Percentiles rank a stretch among this genome's conserved stretches.
Conservation (phyloP, 768 basidiomycete genomes). For the Tubosaeta sp. region DNA sequence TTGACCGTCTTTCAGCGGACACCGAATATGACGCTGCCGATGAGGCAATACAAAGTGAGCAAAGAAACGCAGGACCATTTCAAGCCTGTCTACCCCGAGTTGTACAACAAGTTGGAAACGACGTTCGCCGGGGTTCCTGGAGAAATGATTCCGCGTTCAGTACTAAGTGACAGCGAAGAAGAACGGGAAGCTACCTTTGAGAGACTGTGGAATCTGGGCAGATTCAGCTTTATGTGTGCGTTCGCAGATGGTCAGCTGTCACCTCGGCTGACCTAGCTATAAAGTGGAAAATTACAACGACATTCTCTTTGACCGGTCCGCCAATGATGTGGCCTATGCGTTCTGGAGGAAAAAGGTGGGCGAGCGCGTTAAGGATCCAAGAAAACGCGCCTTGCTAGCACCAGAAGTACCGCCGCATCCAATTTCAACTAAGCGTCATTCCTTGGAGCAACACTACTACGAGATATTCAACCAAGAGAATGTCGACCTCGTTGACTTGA, state of each 20-base stretch:
- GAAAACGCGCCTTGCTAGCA: conserved; percentile 10
- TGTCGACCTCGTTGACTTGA: conserved; percentile 13
- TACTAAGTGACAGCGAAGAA: conserved; percentile 4
- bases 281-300: no score
- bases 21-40: conserved; percentile 12
- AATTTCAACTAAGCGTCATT: conserved; percentile 5
- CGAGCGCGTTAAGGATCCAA: conserved; percentile 8
- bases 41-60: conserved; percentile 2
- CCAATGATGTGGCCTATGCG: conserved; percentile 2
- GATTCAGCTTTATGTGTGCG: conserved; percentile 6
- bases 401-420: conserved; percentile 11
- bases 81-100: conserved; percentile 8
- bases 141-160: background rate
- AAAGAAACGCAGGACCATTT: conserved; percentile 7
- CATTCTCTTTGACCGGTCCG: no score
- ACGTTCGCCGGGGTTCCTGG: background rate
- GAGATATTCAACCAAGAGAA: conserved; percentile 15
- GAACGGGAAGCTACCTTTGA: conserved; percentile 10
- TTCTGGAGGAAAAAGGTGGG: conserved; percentile 17
- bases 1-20: conserved; percentile 16
- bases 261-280: no score
- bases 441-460: conserved; percentile 10
- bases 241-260: no score
- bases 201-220: conserved; percentile 4
- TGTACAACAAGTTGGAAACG: conserved; percentile 1